phyloP scores from a whole-genome alignment of 306 rosid genomes.

The Inga leiocalycina region DNA sequence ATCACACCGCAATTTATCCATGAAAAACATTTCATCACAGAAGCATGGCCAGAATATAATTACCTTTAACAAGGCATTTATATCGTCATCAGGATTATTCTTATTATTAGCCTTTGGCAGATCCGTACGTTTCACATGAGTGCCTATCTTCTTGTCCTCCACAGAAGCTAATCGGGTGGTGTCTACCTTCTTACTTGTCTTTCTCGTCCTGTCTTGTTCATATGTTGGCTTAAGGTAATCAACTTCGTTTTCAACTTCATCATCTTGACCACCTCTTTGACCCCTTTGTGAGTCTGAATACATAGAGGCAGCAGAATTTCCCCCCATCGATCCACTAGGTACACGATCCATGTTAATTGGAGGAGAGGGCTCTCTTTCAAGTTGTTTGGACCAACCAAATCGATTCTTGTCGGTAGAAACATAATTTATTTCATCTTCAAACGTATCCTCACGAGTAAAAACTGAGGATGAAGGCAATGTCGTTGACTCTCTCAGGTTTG shows the following conservation, averaged over 20 bases:
- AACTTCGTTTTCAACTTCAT: slow-evolving; percentile 47
- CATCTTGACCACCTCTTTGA: slow-evolving; percentile 57
- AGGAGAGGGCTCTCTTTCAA: slow-evolving; percentile 70
- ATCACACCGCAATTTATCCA: slow-evolving; percentile 29
- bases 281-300: slow-evolving; percentile 56
- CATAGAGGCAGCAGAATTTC: slow-evolving; percentile 46
- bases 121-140: slow-evolving; percentile 48
- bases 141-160: slow-evolving; percentile 51
- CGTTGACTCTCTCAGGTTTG: slow-evolving; percentile 64
- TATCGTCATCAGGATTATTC: slow-evolving; percentile 59
- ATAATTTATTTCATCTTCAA: slow-evolving; percentile 52
- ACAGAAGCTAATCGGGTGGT: slow-evolving; percentile 41
- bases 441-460: slow-evolving; percentile 44
- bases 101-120: slow-evolving; percentile 36
- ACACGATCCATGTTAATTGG: slow-evolving; percentile 54
- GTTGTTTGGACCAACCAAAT: slow-evolving; percentile 79
- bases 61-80: slow-evolving; percentile 78
- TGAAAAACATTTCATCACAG: background rate
- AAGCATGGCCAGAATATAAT: slow-evolving; percentile 11
- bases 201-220: slow-evolving; percentile 54
- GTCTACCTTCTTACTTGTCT: slow-evolving; percentile 47
- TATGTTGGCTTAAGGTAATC: slow-evolving; percentile 49
- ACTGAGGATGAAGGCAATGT: slow-evolving; percentile 53
- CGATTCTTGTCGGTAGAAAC: slow-evolving; percentile 59
- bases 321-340: slow-evolving; percentile 69